Evolutionary conservation across 352 stramenopile genomes (phyloP), one percentile per base, ranked within the genome.

Genomic region (Phytopythium aichiense): DNA sequence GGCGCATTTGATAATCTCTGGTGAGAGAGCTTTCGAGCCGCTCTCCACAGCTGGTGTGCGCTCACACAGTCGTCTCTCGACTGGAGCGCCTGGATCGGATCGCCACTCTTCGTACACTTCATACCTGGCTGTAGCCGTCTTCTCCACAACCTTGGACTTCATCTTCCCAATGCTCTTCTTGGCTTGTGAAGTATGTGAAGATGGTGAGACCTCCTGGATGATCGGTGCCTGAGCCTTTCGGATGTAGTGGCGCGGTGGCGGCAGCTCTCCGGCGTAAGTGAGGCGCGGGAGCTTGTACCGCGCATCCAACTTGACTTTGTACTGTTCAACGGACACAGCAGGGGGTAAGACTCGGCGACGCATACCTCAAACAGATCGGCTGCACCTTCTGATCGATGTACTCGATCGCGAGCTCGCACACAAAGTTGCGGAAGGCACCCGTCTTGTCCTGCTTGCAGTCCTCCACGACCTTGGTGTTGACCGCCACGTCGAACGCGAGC

Each of bases 311-410:
- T 91, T 79, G 56, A 91, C 74, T 61, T 92, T 87, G 66, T 94
- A 91, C 79, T 89, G 23, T 20, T 31, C 18, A 18, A 35, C 31
- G 9, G 22, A 16, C 22, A 49, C 15, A 22, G 12, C 46, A 30
- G 0, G 22, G 11, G 18, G 46, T 33, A 18, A 4, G 51, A 20
- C 11, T 57, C 12, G 6, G 51, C n/a, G 28, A 30, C 31, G n/a
- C 20, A 31, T 13, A 31, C 18, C 9, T 11, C 18, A 33, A 18
- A 7, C 18, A 11, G 11, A 12, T 13, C 22, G 4, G 0, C 31
- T 30, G 12, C 68, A 90, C 81, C 75, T 94, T 94, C 61, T 91
- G 79, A 48, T 89, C 79, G 35, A 94, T 84, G 60, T 92, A 92
- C 54, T 94, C 77, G 51, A 92, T 83, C 28, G 85, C 81, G 11